These are phyloP conservation scores for Pythium dissotocum DNA, from an alignment of 352 stramenopile genomes.

Conservation along the genomic window DNA sequence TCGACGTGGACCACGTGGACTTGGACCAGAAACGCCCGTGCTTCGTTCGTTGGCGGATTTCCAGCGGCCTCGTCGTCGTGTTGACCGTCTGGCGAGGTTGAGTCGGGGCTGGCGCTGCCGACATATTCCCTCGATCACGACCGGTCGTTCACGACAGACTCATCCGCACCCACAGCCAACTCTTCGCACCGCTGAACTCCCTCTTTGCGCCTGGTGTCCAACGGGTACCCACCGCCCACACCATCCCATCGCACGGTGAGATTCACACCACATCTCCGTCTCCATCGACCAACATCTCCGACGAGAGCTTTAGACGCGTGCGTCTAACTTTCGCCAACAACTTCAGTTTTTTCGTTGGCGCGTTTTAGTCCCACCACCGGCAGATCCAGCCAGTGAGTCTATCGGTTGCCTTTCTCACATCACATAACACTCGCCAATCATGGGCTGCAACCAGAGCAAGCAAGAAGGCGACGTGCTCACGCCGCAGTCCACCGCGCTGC, in stretches of 20 bases:
- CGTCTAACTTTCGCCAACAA: conserved; percentile 3
- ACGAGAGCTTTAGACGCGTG: neutral
- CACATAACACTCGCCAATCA: conserved; percentile 14
- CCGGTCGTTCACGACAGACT: neutral
- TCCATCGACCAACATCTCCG: neutral
- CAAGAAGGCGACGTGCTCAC: conserved; percentile 44
- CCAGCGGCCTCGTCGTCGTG: neutral
- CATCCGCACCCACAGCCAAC: neutral
- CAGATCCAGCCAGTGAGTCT: neutral
- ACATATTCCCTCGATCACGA: neutral
- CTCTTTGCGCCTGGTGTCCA: neutral
- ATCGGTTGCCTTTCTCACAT: conserved; percentile 1
- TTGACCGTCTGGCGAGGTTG: neutral
- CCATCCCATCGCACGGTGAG: too few relatives aligned
- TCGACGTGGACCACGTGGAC: neutral
- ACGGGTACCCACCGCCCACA: neutral
- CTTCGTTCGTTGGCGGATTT: neutral
- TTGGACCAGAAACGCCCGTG: neutral
- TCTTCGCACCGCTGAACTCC: neutral
- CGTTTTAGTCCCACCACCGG: neutral
- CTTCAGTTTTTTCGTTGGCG: neutral
- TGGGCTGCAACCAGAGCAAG: conserved; percentile 65
- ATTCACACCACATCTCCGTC: neutral
- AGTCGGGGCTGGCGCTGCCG: neutral
- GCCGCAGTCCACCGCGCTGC: conserved; percentile 31